These are phyloP conservation scores for Magnaporthiopsis poae DNA, from an alignment of 2,329 filamentous ascomycete species.

Conservation along the genomic window DNA sequence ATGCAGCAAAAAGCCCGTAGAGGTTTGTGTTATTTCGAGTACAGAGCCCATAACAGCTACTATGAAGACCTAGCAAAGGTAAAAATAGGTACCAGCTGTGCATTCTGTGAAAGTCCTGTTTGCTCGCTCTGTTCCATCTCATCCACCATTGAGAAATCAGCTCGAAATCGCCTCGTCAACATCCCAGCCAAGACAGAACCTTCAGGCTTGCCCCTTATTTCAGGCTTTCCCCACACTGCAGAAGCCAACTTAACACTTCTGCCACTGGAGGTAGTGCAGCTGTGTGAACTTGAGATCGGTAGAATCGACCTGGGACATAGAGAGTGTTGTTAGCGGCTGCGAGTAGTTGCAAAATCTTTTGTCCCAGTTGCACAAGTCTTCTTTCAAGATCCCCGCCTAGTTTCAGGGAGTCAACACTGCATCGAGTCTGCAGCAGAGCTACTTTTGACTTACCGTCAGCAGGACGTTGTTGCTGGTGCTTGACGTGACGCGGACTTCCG, in stretches of 20 bases:
- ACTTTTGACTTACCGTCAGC: slow-evolving; percentile 18
- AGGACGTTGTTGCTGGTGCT: slow-evolving; percentile 14
- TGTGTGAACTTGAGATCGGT: slow-evolving; percentile 22
- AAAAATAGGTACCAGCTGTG: background rate
- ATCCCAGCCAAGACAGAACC: background rate
- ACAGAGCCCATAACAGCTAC: background rate
- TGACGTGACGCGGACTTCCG: slow-evolving; percentile 30
- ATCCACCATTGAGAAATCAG: no score
- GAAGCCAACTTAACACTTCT: slow-evolving; percentile 6
- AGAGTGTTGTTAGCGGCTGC: background rate
- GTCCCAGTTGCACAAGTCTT: background rate
- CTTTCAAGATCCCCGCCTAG: background rate
- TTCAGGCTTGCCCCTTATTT: background rate
- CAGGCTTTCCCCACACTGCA: background rate
- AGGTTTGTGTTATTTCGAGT: background rate
- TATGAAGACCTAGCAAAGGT: background rate
- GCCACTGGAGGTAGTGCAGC: slow-evolving; percentile 21
- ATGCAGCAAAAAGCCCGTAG: no score
- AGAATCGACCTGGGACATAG: slow-evolving; percentile 18
- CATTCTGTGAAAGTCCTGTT: background rate
- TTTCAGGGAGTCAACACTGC: background rate
- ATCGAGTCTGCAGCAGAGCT: background rate
- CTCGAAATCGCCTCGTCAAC: background rate
- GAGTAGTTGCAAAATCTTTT: background rate
- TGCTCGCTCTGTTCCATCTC: background rate